Conservation (phyloP, 441 rosid species). For the Capsella rubella region DNA sequence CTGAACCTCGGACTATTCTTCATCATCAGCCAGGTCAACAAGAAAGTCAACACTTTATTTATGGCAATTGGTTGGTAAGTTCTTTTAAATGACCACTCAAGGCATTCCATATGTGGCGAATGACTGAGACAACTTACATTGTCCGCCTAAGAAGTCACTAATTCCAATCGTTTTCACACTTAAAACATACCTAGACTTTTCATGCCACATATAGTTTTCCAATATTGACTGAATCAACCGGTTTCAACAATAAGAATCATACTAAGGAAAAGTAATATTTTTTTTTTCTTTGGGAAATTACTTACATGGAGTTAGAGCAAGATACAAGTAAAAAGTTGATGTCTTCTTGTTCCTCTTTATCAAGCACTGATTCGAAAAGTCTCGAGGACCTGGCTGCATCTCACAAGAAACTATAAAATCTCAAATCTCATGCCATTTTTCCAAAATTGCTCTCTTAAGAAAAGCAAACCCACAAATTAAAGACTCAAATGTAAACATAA, state of each 20-base stretch:
- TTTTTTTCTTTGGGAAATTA: slow-evolving; percentile 10
- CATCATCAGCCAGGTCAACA: slow-evolving; percentile 23
- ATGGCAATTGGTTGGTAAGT: slow-evolving; percentile 33
- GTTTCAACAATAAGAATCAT: slow-evolving; percentile 10
- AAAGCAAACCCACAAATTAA: background rate
- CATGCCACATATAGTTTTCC: slow-evolving; percentile 32
- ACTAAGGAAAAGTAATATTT: background rate
- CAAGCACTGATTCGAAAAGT: slow-evolving; percentile 75
- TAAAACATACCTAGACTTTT: slow-evolving; percentile 23
- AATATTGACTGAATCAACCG: slow-evolving; percentile 44
- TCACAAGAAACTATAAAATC: slow-evolving; percentile 22
- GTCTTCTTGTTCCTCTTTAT: slow-evolving; percentile 78
- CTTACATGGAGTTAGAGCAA: slow-evolving; percentile 82
- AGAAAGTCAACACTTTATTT: slow-evolving; percentile 38
- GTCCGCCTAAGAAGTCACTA: slow-evolving; percentile 27
- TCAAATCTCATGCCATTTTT: slow-evolving; percentile 2
- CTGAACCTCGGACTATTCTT: slow-evolving; percentile 15
- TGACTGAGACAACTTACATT: slow-evolving; percentile 49
- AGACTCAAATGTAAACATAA: background rate
- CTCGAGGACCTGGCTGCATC: slow-evolving; percentile 89
- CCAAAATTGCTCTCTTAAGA: background rate
- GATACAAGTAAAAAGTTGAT: slow-evolving; percentile 80
- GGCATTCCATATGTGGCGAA: slow-evolving; percentile 16
- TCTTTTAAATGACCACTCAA: slow-evolving; percentile 29
- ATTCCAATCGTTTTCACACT: slow-evolving; percentile 34